Percentiles rank a stretch among this genome's conserved stretches.
These are phyloP conservation scores for Fraxinus anomala DNA, from an alignment of 257 asterid species.

Conservation along the genomic window DNA sequence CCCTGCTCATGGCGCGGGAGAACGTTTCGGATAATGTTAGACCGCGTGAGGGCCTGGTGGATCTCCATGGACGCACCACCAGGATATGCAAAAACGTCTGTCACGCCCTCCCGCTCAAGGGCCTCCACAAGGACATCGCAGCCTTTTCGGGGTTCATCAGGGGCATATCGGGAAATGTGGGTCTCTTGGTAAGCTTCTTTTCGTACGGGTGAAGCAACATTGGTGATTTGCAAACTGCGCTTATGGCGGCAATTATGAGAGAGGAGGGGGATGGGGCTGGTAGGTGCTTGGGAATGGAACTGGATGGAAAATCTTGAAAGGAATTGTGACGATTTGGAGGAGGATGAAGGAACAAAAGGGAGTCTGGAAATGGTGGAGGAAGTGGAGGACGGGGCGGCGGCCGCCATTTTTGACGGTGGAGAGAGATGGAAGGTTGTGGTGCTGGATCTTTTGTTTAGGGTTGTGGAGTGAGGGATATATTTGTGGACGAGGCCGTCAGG, in stretches of 20 bases:
- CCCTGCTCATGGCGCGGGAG: conserved; percentile 36
- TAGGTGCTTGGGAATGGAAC: no score
- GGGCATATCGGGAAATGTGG: conserved; percentile 5
- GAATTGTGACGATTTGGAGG: neutral
- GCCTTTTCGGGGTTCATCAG: conserved; percentile 28
- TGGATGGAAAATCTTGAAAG: neutral
- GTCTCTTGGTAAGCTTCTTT: neutral
- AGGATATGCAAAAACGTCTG: conserved; percentile 30
- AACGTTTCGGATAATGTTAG: conserved; percentile 23
- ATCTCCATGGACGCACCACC: conserved; percentile 36
- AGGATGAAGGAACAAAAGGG: neutral
- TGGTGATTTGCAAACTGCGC: conserved; percentile 1
- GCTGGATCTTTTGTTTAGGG: no score
- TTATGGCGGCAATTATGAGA: no score
- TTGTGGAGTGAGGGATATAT: no score
- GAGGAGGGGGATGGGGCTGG: no score
- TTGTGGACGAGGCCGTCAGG: no score
- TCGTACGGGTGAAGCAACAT: conserved; percentile 7
- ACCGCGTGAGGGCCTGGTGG: conserved; percentile 25
- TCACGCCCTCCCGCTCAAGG: conserved; percentile 31
- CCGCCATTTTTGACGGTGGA: conserved; percentile 19
- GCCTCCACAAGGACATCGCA: conserved; percentile 34
- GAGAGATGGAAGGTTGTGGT: neutral
- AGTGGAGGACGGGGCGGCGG: neutral
- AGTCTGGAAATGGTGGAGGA: neutral